Conservation (phyloP, 768 basidiomycete genomes). For the Termitomyces sp. region DNA sequence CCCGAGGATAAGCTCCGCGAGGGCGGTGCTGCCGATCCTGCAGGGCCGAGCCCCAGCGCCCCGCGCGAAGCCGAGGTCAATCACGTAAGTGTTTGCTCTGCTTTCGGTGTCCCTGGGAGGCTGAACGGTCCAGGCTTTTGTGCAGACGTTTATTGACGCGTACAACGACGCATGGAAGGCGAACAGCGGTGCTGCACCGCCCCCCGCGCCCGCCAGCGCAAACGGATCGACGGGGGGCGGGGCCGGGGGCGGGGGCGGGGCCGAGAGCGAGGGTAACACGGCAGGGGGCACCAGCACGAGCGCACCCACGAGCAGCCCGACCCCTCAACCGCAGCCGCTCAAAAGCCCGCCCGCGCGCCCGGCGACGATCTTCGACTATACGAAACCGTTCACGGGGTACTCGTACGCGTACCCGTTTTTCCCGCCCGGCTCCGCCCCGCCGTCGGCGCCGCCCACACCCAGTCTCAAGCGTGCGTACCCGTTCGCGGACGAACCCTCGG, state of each 20-base stretch:
- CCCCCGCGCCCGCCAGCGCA: too few relatives aligned
- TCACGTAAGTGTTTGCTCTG: background rate
- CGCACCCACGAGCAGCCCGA: background rate
- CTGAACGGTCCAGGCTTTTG: slow-evolving; percentile 14
- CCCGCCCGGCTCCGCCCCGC: too few relatives aligned
- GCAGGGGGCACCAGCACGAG: too few relatives aligned
- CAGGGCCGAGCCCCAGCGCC: too few relatives aligned
- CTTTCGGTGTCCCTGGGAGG: background rate
- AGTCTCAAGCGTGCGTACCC: slow-evolving; percentile 20
- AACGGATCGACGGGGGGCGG: too few relatives aligned
- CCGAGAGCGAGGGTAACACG: too few relatives aligned
- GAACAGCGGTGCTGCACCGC: slow-evolving; percentile 33
- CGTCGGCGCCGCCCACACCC: too few relatives aligned
- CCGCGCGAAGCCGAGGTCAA: slow-evolving; percentile 1
- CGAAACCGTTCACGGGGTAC: slow-evolving; percentile 8
- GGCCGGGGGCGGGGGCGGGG: too few relatives aligned
- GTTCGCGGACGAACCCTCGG: slow-evolving; percentile 4
- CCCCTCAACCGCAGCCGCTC: background rate
- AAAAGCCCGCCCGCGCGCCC: too few relatives aligned
- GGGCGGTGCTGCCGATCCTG: background rate
- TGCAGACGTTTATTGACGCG: slow-evolving; percentile 42
- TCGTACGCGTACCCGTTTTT: slow-evolving; percentile 14
- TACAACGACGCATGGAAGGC: slow-evolving; percentile 63
- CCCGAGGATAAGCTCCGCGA: background rate
- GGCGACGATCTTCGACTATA: slow-evolving; percentile 19